Conservation (phyloP, 352 stramenopile species). For the Poterioochromonas sp. region DNA sequence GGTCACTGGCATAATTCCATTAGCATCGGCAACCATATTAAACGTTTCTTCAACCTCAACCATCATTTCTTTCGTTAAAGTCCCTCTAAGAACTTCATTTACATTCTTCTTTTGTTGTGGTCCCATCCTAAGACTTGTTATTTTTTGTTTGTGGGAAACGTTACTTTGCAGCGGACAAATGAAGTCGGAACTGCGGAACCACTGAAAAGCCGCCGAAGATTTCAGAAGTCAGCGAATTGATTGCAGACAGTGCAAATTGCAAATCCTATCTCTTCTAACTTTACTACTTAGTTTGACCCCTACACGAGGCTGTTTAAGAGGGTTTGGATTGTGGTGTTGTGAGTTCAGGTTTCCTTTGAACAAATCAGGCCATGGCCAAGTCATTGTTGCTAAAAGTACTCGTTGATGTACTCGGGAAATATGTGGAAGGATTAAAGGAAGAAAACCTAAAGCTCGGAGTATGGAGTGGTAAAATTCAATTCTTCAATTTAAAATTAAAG, state of each 20-base stretch:
- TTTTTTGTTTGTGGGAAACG: too few species aligned
- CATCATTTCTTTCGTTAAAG: slow-evolving; percentile 18
- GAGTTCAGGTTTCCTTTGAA: background rate
- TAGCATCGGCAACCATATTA: background rate
- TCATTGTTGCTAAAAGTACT: slow-evolving; percentile 12
- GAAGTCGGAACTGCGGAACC: too few species aligned
- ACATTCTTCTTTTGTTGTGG: background rate
- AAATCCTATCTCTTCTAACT: too few species aligned
- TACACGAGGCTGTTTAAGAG: too few species aligned
- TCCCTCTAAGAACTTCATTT: background rate
- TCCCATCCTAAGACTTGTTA: too few species aligned
- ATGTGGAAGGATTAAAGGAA: slow-evolving; percentile 47
- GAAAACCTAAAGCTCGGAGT: slow-evolving; percentile 53
- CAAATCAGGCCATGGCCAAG: slow-evolving; percentile 9
- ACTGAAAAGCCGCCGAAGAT: too few species aligned
- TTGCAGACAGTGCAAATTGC: too few species aligned
- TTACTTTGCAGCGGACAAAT: too few species aligned
- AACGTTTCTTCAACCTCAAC: slow-evolving; percentile 16
- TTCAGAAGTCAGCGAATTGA: too few species aligned
- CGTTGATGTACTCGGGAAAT: slow-evolving; percentile 42
- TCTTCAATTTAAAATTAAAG: slow-evolving; percentile 48
- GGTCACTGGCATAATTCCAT: background rate
- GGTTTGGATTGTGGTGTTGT: too few species aligned
- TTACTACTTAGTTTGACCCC: too few species aligned
- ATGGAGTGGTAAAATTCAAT: slow-evolving; percentile 51